Percentiles rank a stretch among this genome's conserved stretches.
These are phyloP conservation scores for Chiua virens DNA, from an alignment of 768 basidiomycete genomes.

Conservation along the genomic window DNA sequence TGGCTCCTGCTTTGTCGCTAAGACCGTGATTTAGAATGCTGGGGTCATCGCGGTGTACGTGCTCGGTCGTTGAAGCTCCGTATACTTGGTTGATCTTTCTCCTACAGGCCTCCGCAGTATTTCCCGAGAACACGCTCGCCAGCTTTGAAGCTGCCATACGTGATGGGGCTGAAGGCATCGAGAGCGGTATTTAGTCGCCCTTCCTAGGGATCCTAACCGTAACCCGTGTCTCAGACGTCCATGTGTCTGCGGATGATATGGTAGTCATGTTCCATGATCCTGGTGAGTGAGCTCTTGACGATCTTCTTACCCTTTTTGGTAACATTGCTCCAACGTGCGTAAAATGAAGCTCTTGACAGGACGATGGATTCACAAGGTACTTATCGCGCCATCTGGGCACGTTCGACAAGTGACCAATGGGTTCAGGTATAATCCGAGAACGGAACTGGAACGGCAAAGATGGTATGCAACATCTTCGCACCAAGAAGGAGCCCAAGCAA, in stretches of 20 bases:
- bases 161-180: constrained; percentile 95
- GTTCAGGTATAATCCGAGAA: constrained; percentile 64
- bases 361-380: constrained; percentile 79
- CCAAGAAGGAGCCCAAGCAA: constrained; percentile 78
- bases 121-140: constrained; percentile 92
- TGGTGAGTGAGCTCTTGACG: constrained; percentile 40
- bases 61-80: constrained; percentile 30
- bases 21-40: constrained; percentile 58
- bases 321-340: constrained; percentile 25
- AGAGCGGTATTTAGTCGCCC: constrained; percentile 79
- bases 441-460: constrained; percentile 67
- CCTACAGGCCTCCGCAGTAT: constrained; percentile 76
- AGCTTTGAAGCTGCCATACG: constrained; percentile 94
- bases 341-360: constrained; percentile 57
- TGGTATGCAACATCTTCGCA: constrained; percentile 79
- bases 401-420: constrained; percentile 26
- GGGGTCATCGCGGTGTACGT: constrained; percentile 70
- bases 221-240: constrained; percentile 80
- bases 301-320: constrained; percentile 24
- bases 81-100: constrained; percentile 15
- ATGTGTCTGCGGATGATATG: constrained; percentile 83
- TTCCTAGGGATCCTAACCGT: constrained; percentile 41
- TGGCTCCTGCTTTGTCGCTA: not conserved
- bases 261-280: constrained; percentile 98
- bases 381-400: constrained; percentile 12